Evolutionary conservation across 768 basidiomycete species (phyloP).

Genomic region (Auricularia cornea): DNA sequence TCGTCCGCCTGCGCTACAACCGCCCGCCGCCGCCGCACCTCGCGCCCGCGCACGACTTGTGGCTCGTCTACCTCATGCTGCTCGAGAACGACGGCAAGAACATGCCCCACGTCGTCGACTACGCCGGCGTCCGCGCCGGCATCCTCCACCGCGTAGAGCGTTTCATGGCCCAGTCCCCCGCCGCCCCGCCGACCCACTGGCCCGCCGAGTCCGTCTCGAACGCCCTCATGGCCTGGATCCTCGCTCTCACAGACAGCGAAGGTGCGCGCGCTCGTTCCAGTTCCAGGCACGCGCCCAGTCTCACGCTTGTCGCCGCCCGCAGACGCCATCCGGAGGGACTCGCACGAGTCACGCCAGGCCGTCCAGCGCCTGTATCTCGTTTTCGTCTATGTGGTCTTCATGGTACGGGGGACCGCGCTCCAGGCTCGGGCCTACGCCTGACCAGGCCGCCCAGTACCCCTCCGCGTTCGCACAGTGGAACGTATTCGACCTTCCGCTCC

Average conservation of each 20-base stretch:
- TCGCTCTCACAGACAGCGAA: background rate
- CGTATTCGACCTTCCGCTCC: background rate
- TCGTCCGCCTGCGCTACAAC: slow-evolving; percentile 37
- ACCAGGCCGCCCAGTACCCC: background rate
- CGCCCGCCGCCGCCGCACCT: slow-evolving; percentile 25
- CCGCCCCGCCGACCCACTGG: background rate
- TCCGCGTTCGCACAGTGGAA: background rate
- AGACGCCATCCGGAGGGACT: background rate
- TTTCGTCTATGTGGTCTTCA: background rate
- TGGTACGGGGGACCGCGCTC: background rate
- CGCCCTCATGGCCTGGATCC: background rate
- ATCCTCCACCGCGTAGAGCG: background rate
- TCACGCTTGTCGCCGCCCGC: background rate
- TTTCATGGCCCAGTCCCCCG: background rate
- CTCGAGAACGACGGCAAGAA: slow-evolving; percentile 47
- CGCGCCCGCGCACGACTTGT: slow-evolving; percentile 35
- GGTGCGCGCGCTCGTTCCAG: background rate
- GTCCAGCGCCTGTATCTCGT: background rate
- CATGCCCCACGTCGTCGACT: slow-evolving; percentile 31
- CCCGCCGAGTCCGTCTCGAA: background rate
- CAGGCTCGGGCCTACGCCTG: background rate
- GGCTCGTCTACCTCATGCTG: slow-evolving; percentile 53
- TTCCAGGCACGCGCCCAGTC: background rate
- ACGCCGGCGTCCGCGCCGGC: background rate
- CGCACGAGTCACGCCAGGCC: background rate